Percentiles rank a stretch among this genome's conserved stretches.
phyloP scores from a whole-genome alignment of 83 land plant genomes.

The Thuja plicata region DNA sequence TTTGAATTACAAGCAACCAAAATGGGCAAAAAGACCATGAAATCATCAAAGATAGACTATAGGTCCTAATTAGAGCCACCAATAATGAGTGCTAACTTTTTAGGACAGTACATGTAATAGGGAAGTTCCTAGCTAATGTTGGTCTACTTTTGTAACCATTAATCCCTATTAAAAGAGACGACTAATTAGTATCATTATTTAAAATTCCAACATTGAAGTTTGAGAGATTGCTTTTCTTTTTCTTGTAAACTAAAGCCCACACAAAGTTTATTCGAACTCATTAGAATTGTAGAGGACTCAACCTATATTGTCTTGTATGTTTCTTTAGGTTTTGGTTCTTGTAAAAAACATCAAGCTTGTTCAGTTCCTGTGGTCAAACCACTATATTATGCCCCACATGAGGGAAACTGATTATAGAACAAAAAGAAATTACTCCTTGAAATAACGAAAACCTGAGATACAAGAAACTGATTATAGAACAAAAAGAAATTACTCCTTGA shows the following conservation, averaged over 20 bases:
- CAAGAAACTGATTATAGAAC: not conserved
- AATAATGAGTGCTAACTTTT: too few species aligned
- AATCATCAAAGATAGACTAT: too few species aligned
- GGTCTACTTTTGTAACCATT: not conserved
- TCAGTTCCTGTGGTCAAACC: constrained; percentile 31
- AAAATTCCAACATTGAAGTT: too few species aligned
- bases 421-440: too few species aligned
- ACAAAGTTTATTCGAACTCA: not conserved
- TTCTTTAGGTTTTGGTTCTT: constrained; percentile 17
- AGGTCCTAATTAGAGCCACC: too few species aligned
- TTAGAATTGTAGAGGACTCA: not conserved
- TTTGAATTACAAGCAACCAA: too few species aligned
- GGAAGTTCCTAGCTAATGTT: not conserved
- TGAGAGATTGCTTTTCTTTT: too few species aligned
- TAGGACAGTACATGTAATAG: not conserved
- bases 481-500: too few species aligned
- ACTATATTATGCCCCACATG: not conserved
- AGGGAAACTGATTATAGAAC: not conserved
- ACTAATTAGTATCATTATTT: not conserved
- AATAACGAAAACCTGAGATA: not conserved
- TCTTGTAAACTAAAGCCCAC: too few species aligned
- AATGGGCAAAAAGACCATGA: too few species aligned
- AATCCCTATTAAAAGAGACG: too few species aligned
- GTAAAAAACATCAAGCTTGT: constrained; percentile 45
- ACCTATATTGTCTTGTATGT: not conserved